Evolutionary conservation across 352 stramenopile species (phyloP), one percentile per base, ranked within the genome.

Genomic region (Phytopythium vexans): DNA sequence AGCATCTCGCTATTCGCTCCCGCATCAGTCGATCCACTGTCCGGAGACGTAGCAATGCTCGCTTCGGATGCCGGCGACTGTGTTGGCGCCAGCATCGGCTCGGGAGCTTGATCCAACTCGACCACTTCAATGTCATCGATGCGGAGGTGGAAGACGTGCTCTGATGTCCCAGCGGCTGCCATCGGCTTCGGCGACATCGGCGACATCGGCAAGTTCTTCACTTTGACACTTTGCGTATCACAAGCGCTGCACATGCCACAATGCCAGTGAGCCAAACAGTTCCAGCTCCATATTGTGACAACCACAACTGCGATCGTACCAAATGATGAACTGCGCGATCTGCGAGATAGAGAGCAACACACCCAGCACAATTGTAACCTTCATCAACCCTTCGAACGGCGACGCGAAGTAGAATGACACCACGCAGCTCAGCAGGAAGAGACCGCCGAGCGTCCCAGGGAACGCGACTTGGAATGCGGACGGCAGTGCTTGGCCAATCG

Each of bases 281-380:
- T 33, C 40, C 3, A 32, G n/a, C 9, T 15, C 27, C 47, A 42
- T 49, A 56, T 10, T 4, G 27, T 4, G 27, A 51, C 15, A 21
- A 56, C 16, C 1, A 44, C 36, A 41, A 46, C 8, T 6, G 10
- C 43, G 49, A 12, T 0, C 67, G 52, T 70, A 89, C 78, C 71
- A 79, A 36, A 78, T 68, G 27, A 77, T 53, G 56, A 88, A 86
- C 49, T 90, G 82, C 9, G 70, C 54, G 33, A 88, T 84, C 64
- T 90, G 82, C 7, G 84, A 92, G 40, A 92, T 40, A 0, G 84
- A 88, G n/a, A 92, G 60, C 36, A 90, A 51, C 15, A 88, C 74
- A 35, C 84, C 84, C 6, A 94, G 72, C n/a, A 91, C 70, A 15
- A 91, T 89, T 9, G 84, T 94, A 54, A 94, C 75, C 64, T 94